Evolutionary conservation across 208 protist genomes (phyloP).

Genomic region (Strigomonas culicis): DNA sequence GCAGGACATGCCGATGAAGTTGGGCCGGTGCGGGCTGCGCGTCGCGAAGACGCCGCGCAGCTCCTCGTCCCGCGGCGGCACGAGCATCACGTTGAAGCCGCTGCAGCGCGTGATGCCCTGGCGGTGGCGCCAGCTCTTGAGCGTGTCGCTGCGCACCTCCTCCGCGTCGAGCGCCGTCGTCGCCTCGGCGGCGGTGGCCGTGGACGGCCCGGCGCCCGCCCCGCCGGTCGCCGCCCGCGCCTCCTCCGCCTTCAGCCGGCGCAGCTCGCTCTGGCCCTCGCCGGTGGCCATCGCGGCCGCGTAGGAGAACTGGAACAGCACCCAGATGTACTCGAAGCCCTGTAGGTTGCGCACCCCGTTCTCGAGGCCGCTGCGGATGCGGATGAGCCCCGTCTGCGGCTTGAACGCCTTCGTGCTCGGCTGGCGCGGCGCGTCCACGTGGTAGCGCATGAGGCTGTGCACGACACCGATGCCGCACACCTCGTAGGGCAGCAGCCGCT

Average conservation of each 20-base stretch:
- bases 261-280: slow-evolving; percentile 41
- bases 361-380: slow-evolving; percentile 68
- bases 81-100: slow-evolving; percentile 84
- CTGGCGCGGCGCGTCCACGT: slow-evolving; percentile 79
- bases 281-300: slow-evolving; percentile 58
- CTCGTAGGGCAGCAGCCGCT: slow-evolving; percentile 62
- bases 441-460: slow-evolving; percentile 80
- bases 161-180: neutral
- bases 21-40: slow-evolving; percentile 88
- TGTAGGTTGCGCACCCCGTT: slow-evolving; percentile 79
- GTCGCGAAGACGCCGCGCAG: slow-evolving; percentile 89
- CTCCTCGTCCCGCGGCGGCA: slow-evolving; percentile 78
- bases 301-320: slow-evolving; percentile 89
- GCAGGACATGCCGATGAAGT: slow-evolving; percentile 89
- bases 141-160: slow-evolving; percentile 3
- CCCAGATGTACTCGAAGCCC: slow-evolving; percentile 90
- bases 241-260: slow-evolving; percentile 15
- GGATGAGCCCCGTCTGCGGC: slow-evolving; percentile 84
- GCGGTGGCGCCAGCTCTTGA: slow-evolving; percentile 33
- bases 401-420: slow-evolving; percentile 68
- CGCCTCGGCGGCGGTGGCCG: neutral
- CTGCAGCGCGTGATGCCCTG: slow-evolving; percentile 48
- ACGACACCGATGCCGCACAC: slow-evolving; percentile 83
- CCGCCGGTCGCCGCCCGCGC: neutral
- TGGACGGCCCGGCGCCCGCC: neutral